These are phyloP conservation scores for Leccinellum albellum DNA, from an alignment of 768 basidiomycete species.

Conservation along the genomic window DNA sequence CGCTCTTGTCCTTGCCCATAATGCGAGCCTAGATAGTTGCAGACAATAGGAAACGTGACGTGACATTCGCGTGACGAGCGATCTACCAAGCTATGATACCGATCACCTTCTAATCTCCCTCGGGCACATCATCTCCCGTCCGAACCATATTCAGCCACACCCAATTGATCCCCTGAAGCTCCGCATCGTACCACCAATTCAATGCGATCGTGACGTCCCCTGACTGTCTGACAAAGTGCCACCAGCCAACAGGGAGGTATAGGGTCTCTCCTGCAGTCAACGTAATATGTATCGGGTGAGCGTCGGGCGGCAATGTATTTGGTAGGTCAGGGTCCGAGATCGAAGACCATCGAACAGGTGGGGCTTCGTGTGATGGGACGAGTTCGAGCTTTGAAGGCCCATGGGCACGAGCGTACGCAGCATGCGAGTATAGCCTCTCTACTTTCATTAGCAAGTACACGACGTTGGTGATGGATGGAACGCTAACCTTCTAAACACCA, in stretches of 20 bases:
- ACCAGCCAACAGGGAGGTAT: constrained; percentile 93
- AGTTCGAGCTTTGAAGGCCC: constrained; percentile 25
- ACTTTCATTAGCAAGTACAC: constrained; percentile 12
- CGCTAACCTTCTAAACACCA: constrained; percentile 72
- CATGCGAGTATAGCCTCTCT: constrained; percentile 67
- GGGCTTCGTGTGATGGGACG: constrained; percentile 30
- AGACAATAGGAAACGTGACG: constrained; percentile 10
- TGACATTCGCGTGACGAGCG: constrained; percentile 18
- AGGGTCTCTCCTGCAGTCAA: constrained; percentile 72
- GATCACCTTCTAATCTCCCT: constrained; percentile 32
- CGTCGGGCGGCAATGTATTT: constrained; percentile 44
- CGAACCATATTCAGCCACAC: constrained; percentile 62
- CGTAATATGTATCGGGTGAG: constrained; percentile 64
- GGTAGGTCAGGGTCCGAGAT: constrained; percentile 53
- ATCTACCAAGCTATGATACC: neutral
- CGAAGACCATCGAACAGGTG: constrained; percentile 80
- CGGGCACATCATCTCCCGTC: constrained; percentile 23
- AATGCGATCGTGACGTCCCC: constrained; percentile 61
- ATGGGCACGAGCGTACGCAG: constrained; percentile 48
- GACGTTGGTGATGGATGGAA: neutral
- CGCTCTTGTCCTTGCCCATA: constrained; percentile 74
- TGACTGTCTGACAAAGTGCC: constrained; percentile 82
- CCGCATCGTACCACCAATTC: constrained; percentile 90
- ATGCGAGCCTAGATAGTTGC: neutral
- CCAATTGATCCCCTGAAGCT: constrained; percentile 70